A percentile compares a stretch with the other conserved stretches of the same genome.
Evolutionary conservation across 1,284 basidiomycete species (phyloP).

Genomic region (Ganoderma multipileum): DNA sequence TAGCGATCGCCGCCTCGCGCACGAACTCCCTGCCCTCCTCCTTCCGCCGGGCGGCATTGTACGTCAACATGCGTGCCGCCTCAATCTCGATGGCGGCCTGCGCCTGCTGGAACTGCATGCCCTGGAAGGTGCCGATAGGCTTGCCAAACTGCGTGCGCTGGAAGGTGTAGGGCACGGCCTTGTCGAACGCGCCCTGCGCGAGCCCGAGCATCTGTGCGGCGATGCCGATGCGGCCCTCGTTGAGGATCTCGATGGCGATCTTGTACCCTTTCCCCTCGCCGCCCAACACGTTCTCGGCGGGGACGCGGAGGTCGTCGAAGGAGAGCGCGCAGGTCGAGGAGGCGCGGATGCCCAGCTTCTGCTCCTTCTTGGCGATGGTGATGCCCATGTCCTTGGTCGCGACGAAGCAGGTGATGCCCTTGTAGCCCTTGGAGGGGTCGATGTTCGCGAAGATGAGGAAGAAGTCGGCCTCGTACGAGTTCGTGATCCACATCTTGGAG

Average conservation of each 20-base stretch:
- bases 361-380: conserved; percentile 98
- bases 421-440: conserved; percentile 96
- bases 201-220: conserved; percentile 97
- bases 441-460: conserved; percentile 95
- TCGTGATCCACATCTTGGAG: conserved; percentile 99
- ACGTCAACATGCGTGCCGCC: conserved; percentile 91
- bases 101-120: conserved; percentile 96
- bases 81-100: conserved; percentile 90
- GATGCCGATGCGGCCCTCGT: conserved; percentile 98
- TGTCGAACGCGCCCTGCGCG: conserved; percentile 96
- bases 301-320: conserved; percentile 95
- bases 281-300: conserved; percentile 93
- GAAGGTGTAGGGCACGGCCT: conserved; percentile 92
- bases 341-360: conserved; percentile 96
- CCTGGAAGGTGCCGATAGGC: conserved; percentile 92
- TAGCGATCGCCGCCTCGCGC: conserved; percentile 97
- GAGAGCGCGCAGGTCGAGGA: conserved; percentile 97
- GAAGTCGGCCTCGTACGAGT: conserved; percentile 95
- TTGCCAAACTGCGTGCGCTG: conserved; percentile 95
- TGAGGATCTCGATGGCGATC: conserved; percentile 97
- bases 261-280: conserved; percentile 97
- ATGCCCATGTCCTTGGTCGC: conserved; percentile 98
- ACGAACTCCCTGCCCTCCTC: conserved; percentile 90
- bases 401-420: conserved; percentile 98
- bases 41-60: conserved; percentile 94